Conservation (phyloP, 2,329 filamentous ascomycete species). For the Dryadomyces quercivorus region DNA sequence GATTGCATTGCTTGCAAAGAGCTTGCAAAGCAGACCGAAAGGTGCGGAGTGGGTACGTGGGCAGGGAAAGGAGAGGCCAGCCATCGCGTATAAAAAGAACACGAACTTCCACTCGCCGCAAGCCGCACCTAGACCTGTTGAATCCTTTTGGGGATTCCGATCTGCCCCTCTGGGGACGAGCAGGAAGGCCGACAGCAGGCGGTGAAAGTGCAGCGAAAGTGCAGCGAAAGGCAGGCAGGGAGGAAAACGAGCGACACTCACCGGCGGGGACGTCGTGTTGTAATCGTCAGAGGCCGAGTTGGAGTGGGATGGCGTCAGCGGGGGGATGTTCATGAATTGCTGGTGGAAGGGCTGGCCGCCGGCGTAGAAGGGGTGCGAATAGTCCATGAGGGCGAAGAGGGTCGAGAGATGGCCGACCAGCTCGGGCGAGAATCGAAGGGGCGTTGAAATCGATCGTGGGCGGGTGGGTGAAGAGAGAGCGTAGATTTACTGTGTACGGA, state of each 20-base stretch:
- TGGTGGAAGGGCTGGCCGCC: conserved; percentile 38
- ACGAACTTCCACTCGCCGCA: neutral
- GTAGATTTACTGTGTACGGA: neutral
- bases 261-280: conserved; percentile 40
- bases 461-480: too few relatives aligned
- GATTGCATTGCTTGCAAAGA: conserved; percentile 12
- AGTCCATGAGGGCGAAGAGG: conserved; percentile 33
- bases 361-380: conserved; percentile 33
- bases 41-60: conserved; percentile 10
- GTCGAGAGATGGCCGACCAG: neutral
- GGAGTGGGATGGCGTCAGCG: conserved; percentile 42
- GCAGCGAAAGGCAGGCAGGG: neutral
- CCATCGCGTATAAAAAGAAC: neutral
- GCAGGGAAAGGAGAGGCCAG: neutral
- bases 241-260: conserved; percentile 25
- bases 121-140: neutral
- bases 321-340: conserved; percentile 41
- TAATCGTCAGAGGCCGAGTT: conserved; percentile 44
- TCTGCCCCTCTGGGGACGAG: neutral
- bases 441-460: too few relatives aligned
- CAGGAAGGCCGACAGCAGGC: neutral
- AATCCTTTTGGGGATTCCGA: neutral
- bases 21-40: conserved; percentile 10
- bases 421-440: neutral
- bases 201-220: too few relatives aligned